Evolutionary conservation across 208 protist species (phyloP), one percentile per base, ranked within the genome.

Genomic region (Leishmania arabica): DNA sequence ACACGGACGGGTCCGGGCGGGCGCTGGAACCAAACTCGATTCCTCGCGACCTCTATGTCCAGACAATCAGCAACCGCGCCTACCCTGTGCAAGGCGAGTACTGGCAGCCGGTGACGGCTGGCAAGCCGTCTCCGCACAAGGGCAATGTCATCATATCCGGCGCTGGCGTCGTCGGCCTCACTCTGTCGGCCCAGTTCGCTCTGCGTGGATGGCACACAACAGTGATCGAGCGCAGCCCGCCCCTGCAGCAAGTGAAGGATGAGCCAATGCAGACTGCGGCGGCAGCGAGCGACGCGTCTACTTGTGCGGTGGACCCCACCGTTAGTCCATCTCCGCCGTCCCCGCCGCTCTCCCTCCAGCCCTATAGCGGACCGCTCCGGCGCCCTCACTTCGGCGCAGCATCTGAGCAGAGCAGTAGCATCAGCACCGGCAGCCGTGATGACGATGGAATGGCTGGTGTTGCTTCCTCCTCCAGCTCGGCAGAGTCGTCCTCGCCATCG

Each of bases 191-290:
- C 11, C 85, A 91, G 40, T 97, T 96, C 75, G 88, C 92, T 3
- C 78, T 96, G 72, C 89, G 93, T 15, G 95, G 95, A 51, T 98
- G 93, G 92, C 95, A 98, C 87, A 91, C 91, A 51, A 97, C 91
- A n/a, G 91, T 98, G 0, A 69, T 98, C 21, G 93, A 98, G 84
- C 84, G 86, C 45, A 68, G 80, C 37, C 77, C 91, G 11, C 81
- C 89, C 3, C 85, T 88, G 73, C 68, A 51, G 37, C 72, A 24
- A n/a, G 45, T 79, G 19, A n/a, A n/a, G 21, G 73, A 86, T 56
- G 62, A 77, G 15, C 82, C 82, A 17, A 58, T 86, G 40, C 7
- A n/a, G 27, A n/a, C 77, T 13, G 47, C 65, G 11, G 37, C 83
- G 5, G 56, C 70, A 62, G 72, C 76, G 45, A n/a, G 72, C 8